Base-by-base conservation (phyloP, 2,329 filamentous ascomycete species). In the Sporothrix protearum region DNA sequence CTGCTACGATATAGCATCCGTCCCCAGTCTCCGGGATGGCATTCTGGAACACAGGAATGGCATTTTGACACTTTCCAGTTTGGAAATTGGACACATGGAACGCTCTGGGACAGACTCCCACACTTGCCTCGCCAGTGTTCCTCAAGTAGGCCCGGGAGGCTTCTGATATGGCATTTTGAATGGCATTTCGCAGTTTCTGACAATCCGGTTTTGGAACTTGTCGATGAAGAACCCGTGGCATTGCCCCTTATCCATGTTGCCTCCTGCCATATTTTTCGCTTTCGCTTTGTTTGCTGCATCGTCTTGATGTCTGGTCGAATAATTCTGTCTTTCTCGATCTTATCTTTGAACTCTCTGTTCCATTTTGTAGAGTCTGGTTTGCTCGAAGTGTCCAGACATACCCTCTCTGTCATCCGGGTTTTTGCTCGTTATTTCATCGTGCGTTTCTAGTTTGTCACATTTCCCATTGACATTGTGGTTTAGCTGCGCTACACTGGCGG, bases 31-130 rank as follows among this genome's bases (percentile, higher is more conserved):
- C 64, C 63, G 42, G n/a, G 45, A 72, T 72, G 71, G 71, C 14
- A 70, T 70, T 72, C 67, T 72, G 28, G 22, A 67, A 72, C 59
- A 59, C 59, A 28, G 19, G 57, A 8, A 72, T 72, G 71, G 59
- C 19, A 72, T 72, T 72, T 45, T 57, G 25, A 3, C 22, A 69
- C 28, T 70, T 66, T 69, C 49, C 71, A 51, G 71, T 72, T 47
- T 6, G 2, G 30, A 67, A 67, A 12, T 39, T 42, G 57, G 22
- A 10, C 53, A n/a, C 5, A 19, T 57, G 14, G 25, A 19, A 36
- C 49, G 28, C 8, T 22, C 49, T 39, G 30, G 33, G 25, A 33
- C 39, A n/a, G 25, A 16, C 63, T n/a, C 8, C 42, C 45, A n/a
- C 42, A 33, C 45, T n/a, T 47, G 67, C 33, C 51, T 69, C 67